A percentile compares a stretch with the other conserved stretches of the same genome.
Conservation (phyloP, 2,329 filamentous ascomycete species). For the Ceratocystiopsis sp. region DNA sequence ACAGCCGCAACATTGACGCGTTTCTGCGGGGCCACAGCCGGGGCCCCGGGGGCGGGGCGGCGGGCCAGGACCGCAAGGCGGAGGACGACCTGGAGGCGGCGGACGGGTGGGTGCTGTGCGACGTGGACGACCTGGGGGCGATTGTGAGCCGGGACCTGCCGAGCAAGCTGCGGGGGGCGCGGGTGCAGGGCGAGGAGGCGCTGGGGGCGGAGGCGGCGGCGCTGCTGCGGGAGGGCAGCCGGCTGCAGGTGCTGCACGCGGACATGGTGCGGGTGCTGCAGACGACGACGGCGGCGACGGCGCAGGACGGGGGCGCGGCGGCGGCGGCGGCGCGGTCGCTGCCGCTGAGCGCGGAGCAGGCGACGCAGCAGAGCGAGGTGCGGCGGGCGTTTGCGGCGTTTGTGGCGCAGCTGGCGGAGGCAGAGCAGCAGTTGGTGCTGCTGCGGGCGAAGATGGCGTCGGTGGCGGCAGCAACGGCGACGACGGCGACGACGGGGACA, state of each 20-base stretch:
- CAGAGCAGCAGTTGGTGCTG: conserved; percentile 64
- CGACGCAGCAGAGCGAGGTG: conserved; percentile 68
- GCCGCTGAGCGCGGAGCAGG: conserved; percentile 70
- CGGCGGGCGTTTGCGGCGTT: conserved; percentile 59
- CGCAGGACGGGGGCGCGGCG: conserved; percentile 50
- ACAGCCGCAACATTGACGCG: conserved; percentile 47
- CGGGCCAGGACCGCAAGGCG: conserved; percentile 26
- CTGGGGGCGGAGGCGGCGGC: conserved; percentile 54
- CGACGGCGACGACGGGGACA: no score
- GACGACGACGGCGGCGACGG: conserved; percentile 31
- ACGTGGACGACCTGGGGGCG: conserved; percentile 51
- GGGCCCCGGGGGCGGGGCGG: conserved; percentile 23
- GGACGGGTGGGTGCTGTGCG: conserved; percentile 57
- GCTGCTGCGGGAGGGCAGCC: conserved; percentile 51
- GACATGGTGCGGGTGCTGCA: conserved; percentile 65
- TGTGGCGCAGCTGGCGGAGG: conserved; percentile 55
- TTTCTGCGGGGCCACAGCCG: conserved; percentile 52
- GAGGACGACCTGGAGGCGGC: conserved; percentile 51
- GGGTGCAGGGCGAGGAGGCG: conserved; percentile 48
- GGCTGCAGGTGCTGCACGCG: conserved; percentile 57
- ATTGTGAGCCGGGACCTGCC: conserved; percentile 48
- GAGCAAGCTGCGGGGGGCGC: conserved; percentile 46
- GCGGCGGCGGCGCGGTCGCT: conserved; percentile 48
- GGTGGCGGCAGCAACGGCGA: conserved; percentile 28
- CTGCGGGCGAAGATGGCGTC: conserved; percentile 62